phyloP scores from a whole-genome alignment of 805 yeast species.

The Candida ulmi region DNA sequence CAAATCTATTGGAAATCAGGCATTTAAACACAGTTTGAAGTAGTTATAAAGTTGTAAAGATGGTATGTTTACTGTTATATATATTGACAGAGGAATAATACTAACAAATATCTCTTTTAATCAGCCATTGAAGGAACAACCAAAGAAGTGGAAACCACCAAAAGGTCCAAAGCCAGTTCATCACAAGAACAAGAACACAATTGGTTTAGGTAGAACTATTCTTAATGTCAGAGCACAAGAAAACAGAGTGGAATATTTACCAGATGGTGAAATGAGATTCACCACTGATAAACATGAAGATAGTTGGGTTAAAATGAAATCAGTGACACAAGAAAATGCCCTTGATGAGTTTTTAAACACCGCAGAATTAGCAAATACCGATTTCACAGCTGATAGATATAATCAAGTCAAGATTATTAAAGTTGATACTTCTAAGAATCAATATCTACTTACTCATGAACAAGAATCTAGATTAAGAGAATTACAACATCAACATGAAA shows the following conservation, averaged over 20 bases:
- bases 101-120: background rate
- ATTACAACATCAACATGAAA: slow-evolving; percentile 62
- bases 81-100: background rate
- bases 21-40: too few relatives aligned
- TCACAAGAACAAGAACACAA: slow-evolving; percentile 74
- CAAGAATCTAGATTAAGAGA: slow-evolving; percentile 57
- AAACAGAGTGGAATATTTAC: slow-evolving; percentile 63
- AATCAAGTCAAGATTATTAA: slow-evolving; percentile 80
- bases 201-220: slow-evolving; percentile 83
- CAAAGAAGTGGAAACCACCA: slow-evolving; percentile 81
- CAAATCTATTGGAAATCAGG: too few relatives aligned
- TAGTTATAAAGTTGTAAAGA: background rate
- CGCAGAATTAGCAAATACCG: slow-evolving; percentile 94
- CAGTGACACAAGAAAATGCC: slow-evolving; percentile 92
- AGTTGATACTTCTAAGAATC: slow-evolving; percentile 52
- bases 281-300: slow-evolving; percentile 82
- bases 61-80: background rate
- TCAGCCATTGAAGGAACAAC: slow-evolving; percentile 38
- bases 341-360: slow-evolving; percentile 92
- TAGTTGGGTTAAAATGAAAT: slow-evolving; percentile 82
- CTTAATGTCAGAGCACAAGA: slow-evolving; percentile 67
- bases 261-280: slow-evolving; percentile 86
- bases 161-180: slow-evolving; percentile 90
- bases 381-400: slow-evolving; percentile 87
- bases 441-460: slow-evolving; percentile 57